Evolutionary conservation across 2,329 filamentous ascomycete genomes (phyloP).

Genomic region (Fusarium sp.): DNA sequence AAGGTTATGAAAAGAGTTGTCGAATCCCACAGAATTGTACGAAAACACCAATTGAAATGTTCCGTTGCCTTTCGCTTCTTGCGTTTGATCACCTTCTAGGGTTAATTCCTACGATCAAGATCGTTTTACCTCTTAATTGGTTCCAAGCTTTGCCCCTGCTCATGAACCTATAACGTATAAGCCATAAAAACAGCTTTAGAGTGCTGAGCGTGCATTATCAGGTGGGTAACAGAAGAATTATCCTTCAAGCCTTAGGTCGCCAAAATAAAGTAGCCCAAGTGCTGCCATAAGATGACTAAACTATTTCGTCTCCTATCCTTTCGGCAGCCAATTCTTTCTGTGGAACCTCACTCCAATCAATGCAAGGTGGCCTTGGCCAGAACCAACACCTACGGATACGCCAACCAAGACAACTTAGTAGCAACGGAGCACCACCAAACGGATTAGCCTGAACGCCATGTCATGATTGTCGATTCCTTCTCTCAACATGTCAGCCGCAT

Average conservation of each 20-base stretch:
- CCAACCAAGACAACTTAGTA: conserved; percentile 10
- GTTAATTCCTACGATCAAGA: conserved; percentile 17
- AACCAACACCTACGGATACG: conserved; percentile 8
- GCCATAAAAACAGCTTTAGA: background rate
- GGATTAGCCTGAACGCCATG: conserved; percentile 25
- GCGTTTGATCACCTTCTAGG: conserved; percentile 36
- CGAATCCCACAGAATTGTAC: background rate
- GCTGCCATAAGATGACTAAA: background rate
- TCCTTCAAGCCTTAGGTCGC: background rate
- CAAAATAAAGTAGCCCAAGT: background rate
- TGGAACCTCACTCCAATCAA: conserved; percentile 28
- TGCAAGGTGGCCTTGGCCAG: conserved; percentile 39
- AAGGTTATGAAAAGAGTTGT: conserved; percentile 4
- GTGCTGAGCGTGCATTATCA: background rate
- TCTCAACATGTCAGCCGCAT: conserved; percentile 43
- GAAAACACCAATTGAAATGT: background rate
- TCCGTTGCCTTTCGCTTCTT: background rate
- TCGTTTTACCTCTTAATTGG: conserved; percentile 14
- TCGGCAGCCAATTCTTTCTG: conserved; percentile 1
- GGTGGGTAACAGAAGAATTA: background rate
- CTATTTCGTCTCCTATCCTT: background rate
- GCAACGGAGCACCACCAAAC: conserved; percentile 13
- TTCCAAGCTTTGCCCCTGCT: conserved; percentile 17
- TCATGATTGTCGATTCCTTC: conserved; percentile 17
- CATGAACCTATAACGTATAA: background rate